Conservation (phyloP, 495 filamentous ascomycete species). For the Achaetomiella virescens region DNA sequence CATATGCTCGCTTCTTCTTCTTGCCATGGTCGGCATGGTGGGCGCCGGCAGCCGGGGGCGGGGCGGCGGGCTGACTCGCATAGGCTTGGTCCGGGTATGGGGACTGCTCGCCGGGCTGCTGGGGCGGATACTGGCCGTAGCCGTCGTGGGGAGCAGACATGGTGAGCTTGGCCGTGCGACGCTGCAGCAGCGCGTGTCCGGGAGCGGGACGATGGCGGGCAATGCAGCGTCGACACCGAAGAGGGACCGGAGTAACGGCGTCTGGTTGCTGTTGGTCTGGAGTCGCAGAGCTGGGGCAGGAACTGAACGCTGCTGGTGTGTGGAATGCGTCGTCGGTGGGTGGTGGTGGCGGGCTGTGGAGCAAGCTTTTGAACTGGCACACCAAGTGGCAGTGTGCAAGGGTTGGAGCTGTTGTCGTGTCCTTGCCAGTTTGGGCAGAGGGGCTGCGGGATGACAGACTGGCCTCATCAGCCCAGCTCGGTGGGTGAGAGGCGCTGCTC, state of each 20-base stretch:
- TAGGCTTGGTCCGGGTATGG: constrained; percentile 36
- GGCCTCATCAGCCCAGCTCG: constrained; percentile 18
- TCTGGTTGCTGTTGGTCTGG: neutral
- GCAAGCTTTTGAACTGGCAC: constrained; percentile 12
- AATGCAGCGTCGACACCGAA: constrained; percentile 7
- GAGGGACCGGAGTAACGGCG: neutral
- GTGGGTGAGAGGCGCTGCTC: neutral
- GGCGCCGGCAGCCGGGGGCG: constrained; percentile 30
- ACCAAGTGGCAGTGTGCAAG: neutral
- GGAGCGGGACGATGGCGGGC: constrained; percentile 2
- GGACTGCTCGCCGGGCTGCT: constrained; percentile 48
- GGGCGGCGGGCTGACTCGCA: constrained; percentile 34
- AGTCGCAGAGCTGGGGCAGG: neutral
- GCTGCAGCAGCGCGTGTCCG: constrained; percentile 8
- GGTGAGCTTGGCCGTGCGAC: constrained; percentile 19
- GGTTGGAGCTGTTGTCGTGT: constrained; percentile 14
- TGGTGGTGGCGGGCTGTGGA: constrained; percentile 13
- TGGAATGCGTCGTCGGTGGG: constrained; percentile 3
- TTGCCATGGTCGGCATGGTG: constrained; percentile 49
- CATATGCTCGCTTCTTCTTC: constrained; percentile 88
- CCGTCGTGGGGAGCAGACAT: constrained; percentile 53
- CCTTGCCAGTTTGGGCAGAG: constrained; percentile 17
- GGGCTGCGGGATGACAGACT: constrained; percentile 24
- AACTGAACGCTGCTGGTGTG: neutral
- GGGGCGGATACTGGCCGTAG: constrained; percentile 57